Evolutionary conservation across 108 stramenopile genomes (phyloP), one percentile per base, ranked within the genome.

Genomic region (Nitzschia inconspicua): DNA sequence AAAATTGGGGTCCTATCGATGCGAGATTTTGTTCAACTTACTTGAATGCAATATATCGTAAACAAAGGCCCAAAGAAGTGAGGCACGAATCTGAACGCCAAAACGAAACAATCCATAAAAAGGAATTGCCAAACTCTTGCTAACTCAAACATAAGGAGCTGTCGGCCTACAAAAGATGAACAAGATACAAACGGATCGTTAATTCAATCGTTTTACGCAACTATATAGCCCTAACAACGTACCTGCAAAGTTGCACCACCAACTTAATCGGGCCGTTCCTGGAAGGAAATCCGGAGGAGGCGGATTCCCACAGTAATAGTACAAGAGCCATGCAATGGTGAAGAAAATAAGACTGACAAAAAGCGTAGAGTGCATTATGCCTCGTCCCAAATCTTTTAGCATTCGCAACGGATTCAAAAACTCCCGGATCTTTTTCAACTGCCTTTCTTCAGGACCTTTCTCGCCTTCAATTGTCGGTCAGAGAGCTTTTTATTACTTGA

Each of bases 291-390:
- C 63, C 11, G n/a, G 14, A 18, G 82, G 48, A 16, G 58, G 20
- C n/a, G 90, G 90, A 72, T 91, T 91, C 28, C 73, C 80, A n/a
- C 77, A 35, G 7, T 74, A 36, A 44, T 84, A 80, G 44, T 55
- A 85, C 3, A 79, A 53, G 27, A 84, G 42, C 44, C 67, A 61
- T 2, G 78, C 72, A 22, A 50, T 31, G 5, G 63, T 25, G 25
- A 78, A 44, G 14, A 20, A 60, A 14, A 65, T 63, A 22, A 74
- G 9, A 18, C 47, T 54, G 19, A 65, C n/a, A 4, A 46, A 2
- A 13, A 56, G 47, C 0, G 54, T 46, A 5, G 39, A 16, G 5
- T 46, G 13, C 2, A 65, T n/a, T n/a, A n/a, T n/a, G n/a, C n/a
- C n/a, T n/a, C n/a, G n/a, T n/a, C n/a, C n/a, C n/a, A n/a, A n/a